phyloP scores from a whole-genome alignment of 2,329 filamentous ascomycete genomes.

The Microcera coccophila region DNA sequence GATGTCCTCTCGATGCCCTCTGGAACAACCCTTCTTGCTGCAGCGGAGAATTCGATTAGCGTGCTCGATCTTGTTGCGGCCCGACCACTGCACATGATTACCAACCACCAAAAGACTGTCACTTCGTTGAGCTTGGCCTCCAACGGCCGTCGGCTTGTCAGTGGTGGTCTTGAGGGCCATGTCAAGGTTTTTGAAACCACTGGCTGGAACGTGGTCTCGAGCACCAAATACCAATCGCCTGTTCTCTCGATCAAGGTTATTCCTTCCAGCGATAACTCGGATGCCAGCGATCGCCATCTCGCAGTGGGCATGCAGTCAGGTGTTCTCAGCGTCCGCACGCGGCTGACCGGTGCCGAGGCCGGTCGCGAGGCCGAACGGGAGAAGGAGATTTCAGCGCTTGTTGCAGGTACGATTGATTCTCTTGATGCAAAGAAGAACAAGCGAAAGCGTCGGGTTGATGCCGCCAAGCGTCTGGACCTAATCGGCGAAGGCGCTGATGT shows the following conservation, averaged over 20 bases:
- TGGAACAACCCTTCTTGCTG: slow-evolving; percentile 79
- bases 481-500: slow-evolving; percentile 83
- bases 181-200: slow-evolving; percentile 95
- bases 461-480: slow-evolving; percentile 63
- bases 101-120: slow-evolving; percentile 97
- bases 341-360: slow-evolving; percentile 80
- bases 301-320: slow-evolving; percentile 94
- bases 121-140: slow-evolving; percentile 81
- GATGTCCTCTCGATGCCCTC: slow-evolving; percentile 81
- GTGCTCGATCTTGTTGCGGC: slow-evolving; percentile 91
- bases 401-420: slow-evolving; percentile 72
- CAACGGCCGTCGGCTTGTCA: slow-evolving; percentile 74
- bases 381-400: slow-evolving; percentile 78
- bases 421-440: slow-evolving; percentile 70
- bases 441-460: slow-evolving; percentile 56
- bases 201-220: slow-evolving; percentile 94
- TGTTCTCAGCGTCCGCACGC: slow-evolving; percentile 83
- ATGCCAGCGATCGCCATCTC: slow-evolving; percentile 80
- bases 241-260: slow-evolving; percentile 82
- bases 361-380: slow-evolving; percentile 69
- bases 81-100: slow-evolving; percentile 78
- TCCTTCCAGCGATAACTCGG: slow-evolving; percentile 31
- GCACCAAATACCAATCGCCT: slow-evolving; percentile 87
- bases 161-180: slow-evolving; percentile 88
- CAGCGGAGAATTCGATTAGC: slow-evolving; percentile 80